Evolutionary conservation across 2,329 filamentous ascomycete species (phyloP).

Genomic region (Orbilia ellipsospora): DNA sequence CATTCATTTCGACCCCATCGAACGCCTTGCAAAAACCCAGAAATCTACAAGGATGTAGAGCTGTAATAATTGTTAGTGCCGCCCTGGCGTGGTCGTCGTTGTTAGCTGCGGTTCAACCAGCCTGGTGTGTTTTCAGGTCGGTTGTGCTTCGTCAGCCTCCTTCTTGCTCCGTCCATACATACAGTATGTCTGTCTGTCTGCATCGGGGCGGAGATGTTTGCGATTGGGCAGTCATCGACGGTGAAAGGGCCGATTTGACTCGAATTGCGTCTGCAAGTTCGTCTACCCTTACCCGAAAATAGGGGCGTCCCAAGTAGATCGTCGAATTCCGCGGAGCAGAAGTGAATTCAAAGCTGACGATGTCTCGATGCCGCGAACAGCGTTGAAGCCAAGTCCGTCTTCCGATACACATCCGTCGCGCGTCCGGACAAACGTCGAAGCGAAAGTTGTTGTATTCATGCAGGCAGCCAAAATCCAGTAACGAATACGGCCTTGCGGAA

Average conservation of each 20-base stretch:
- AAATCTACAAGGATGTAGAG: constrained; percentile 20
- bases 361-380: constrained; percentile 41
- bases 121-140: background rate
- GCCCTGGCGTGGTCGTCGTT: constrained; percentile 10
- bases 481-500: too few relatives aligned
- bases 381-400: background rate
- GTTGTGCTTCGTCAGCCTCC: constrained; percentile 38
- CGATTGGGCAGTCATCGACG: constrained; percentile 26
- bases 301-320: constrained; percentile 42
- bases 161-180: background rate
- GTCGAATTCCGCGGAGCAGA: constrained; percentile 31
- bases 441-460: background rate
- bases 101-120: background rate
- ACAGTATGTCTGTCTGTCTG: background rate
- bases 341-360: background rate
- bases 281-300: constrained; percentile 19
- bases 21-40: constrained; percentile 18
- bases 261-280: constrained; percentile 7
- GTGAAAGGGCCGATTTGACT: background rate
- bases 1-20: constrained; percentile 24
- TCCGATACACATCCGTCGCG: too few relatives aligned
- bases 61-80: constrained; percentile 1
- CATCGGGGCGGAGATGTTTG: constrained; percentile 26
- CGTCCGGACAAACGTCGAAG: too few relatives aligned
- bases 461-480: constrained; percentile 15